Base-by-base conservation (phyloP, 2,329 filamentous ascomycete genomes). In the Balansia obtecta region DNA sequence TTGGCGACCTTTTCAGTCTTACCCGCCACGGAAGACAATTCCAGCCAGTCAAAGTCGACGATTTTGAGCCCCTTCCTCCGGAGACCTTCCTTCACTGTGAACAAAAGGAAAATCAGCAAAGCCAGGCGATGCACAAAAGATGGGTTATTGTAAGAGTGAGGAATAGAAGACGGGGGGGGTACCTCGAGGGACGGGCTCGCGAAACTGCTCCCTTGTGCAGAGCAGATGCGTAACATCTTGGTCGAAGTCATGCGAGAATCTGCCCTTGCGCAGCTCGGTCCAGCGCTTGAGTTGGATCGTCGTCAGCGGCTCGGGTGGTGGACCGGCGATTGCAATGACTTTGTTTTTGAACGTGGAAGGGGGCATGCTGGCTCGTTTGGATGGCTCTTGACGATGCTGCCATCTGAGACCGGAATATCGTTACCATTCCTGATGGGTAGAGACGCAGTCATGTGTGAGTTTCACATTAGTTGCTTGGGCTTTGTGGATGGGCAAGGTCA, bases 211-310 rank as follows among this genome's bases (percentile, higher is more conserved):
- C 46, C 75, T 69, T 0, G 79, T 80, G 49, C 80, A 78, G 20
- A 95, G 73, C 0, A 95, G 68, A 65, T 95, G 88, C 0, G 88
- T 95, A 10, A 84, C 78, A 0, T 69, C 58, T 0, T 71, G 62
- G 27, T 71, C 71, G 16, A 88, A 65, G 0, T 71, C 66, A 1
- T 69, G 62, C 0, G 69, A 66, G 60, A 81, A 84, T 1, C 51
- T 63, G 1, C 85, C 88, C 7, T 79, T 80, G 52, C 85, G 79
- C 4, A 70, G 61, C 4, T 69, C 68, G 10, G 87, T 73, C 86
- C 87, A 95, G 39, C 70, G 69, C 37, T 72, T 72, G 37, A 93
- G 73, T 41, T 85, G 76, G 1, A 76, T 70, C 2, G 73, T 65
- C 1, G 69, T 71, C 53, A 70, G 68, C 15, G 68, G 63, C 1